These are phyloP conservation scores for Pseudopithomyces maydicus DNA, from an alignment of 2,329 filamentous ascomycete species.

Conservation along the genomic window DNA sequence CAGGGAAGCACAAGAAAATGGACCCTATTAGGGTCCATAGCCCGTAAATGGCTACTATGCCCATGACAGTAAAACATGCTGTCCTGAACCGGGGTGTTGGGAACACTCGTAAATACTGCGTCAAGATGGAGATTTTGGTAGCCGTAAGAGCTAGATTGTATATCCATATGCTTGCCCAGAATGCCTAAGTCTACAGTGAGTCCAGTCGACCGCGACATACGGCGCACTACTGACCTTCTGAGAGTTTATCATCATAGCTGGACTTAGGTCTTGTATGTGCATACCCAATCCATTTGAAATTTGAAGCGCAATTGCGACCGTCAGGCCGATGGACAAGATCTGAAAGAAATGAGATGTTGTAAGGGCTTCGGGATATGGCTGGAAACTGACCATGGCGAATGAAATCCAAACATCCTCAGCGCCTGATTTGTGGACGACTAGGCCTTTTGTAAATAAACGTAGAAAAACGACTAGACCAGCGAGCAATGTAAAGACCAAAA, in stretches of 20 bases:
- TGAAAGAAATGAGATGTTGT: conserved; percentile 16
- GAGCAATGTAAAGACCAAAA: conserved; percentile 38
- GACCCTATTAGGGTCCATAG: conserved; percentile 39
- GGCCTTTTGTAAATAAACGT: conserved; percentile 35
- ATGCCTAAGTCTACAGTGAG: conserved; percentile 32
- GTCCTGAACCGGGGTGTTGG: conserved; percentile 31
- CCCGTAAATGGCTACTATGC: conserved; percentile 29
- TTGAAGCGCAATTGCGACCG: conserved; percentile 33
- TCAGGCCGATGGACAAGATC: conserved; percentile 33
- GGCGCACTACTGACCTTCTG: background rate
- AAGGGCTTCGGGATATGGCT: background rate
- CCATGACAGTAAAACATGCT: conserved; percentile 33
- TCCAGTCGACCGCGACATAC: background rate
- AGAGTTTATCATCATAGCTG: conserved; percentile 10
- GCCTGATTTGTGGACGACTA: conserved; percentile 29
- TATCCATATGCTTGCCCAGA: conserved; percentile 42
- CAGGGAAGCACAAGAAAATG: conserved; percentile 40
- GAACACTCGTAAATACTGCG: conserved; percentile 41
- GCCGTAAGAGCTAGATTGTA: conserved; percentile 38
- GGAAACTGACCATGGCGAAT: conserved; percentile 36
- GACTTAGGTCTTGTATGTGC: conserved; percentile 21
- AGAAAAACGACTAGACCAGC: conserved; percentile 35
- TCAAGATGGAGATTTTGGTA: conserved; percentile 40
- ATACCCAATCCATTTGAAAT: conserved; percentile 38
- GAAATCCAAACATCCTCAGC: conserved; percentile 37